Base-by-base conservation (phyloP, 2,329 filamentous ascomycete genomes). In the Penicillium nordicum region DNA sequence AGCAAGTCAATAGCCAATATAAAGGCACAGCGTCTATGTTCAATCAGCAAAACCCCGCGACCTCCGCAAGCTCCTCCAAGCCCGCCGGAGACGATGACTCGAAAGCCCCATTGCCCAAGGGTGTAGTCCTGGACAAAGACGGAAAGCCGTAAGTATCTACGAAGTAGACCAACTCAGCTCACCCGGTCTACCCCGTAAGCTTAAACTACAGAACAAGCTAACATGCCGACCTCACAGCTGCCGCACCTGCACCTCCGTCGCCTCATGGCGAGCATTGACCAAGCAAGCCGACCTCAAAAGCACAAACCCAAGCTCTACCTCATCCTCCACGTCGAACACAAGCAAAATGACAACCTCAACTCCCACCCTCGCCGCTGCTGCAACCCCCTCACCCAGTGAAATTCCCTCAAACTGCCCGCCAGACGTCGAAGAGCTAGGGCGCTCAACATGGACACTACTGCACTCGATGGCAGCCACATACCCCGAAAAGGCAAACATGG, bases 381-480 rank as follows among this genome's bases (percentile, higher is more conserved):
- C 72, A 50, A 69, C 68, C 23, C 62, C 72, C n/a, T 61, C 72
- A 36, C 56, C 60, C 14, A 52, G 57, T 57, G 49, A 64, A 34
- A 60, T 77, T 14, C 79, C 81, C 8, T 60, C 79, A 55, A 89
- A 96, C 74, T 97, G 93, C 71, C 94, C 94, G 0, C 88, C 94
- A 1, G 92, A 97, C 71, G 90, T 97, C 62, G 91, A 96, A 70
- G 77, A 81, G 16, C 86, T 99, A 5, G 94, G 94, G 47, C 89
- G 92, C 60, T 87, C 87, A 58, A 90, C 91, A 12, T 99, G 94
- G 94, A 97, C 92, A 0, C 83, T 99, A 21, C 84, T 99, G 1
- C 94, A 99, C 79, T 88, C 89, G 9, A 89, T 99, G 62, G 90
- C 93, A 14, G 94, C 92, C 0, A 85, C 85, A 14, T 99, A 97